Conservation (phyloP, 108 stramenopile species). For the Parietichytrium sp. region DNA sequence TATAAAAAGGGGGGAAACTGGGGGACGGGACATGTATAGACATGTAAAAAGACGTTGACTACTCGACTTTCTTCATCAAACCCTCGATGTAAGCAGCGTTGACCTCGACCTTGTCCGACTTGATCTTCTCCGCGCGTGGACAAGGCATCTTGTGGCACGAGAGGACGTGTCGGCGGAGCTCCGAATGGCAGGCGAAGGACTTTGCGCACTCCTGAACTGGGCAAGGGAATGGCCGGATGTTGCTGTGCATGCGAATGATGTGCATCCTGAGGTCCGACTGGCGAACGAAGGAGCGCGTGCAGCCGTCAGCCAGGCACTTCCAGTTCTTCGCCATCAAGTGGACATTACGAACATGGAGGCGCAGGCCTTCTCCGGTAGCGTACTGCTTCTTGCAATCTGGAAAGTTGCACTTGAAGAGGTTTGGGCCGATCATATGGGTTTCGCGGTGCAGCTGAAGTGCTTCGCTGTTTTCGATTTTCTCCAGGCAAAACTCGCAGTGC, state of each 20-base stretch:
- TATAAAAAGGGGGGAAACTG: not conserved
- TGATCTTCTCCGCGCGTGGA: not conserved
- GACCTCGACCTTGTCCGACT: not conserved
- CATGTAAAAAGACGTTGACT: not conserved
- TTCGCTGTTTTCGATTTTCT: not conserved
- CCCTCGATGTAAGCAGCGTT: slow-evolving; percentile 14
- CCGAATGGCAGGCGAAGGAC: slow-evolving; percentile 34
- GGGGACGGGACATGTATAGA: not conserved
- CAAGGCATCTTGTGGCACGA: slow-evolving; percentile 39
- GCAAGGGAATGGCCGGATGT: slow-evolving; percentile 35
- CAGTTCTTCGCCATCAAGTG: not conserved
- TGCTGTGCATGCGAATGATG: slow-evolving; percentile 22
- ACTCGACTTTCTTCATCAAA: slow-evolving; percentile 11
- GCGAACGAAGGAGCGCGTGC: slow-evolving; percentile 19
- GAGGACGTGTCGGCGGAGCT: slow-evolving; percentile 19
- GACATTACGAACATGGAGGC: slow-evolving; percentile 31
- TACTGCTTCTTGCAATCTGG: slow-evolving; percentile 4
- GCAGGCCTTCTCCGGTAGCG: slow-evolving; percentile 10
- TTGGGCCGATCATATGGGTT: slow-evolving; percentile 18
- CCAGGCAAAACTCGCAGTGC: slow-evolving; percentile 35
- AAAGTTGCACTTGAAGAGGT: not conserved
- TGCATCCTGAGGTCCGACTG: slow-evolving; percentile 36
- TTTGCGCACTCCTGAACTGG: not conserved
- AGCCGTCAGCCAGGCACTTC: slow-evolving; percentile 31
- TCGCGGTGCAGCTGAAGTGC: not conserved